phyloP scores from a whole-genome alignment of 352 stramenopile species.

The Phytophthora sojae region DNA sequence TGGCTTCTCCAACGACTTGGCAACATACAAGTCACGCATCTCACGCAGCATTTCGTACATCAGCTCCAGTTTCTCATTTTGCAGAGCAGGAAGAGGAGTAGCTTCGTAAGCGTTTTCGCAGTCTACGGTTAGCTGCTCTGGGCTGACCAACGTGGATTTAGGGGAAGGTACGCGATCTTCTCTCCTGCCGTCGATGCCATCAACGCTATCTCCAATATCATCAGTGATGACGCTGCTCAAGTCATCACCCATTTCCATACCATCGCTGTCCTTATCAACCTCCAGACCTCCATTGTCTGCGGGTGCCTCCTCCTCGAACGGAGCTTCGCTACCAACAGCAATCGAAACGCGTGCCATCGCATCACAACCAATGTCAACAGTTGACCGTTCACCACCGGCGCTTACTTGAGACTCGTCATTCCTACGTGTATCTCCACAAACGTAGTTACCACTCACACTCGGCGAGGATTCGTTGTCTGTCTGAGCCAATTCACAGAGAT shows the following conservation, averaged over 20 bases:
- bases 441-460: background rate
- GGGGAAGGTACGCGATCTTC: background rate
- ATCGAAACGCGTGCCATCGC: conserved; percentile 4
- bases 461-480: background rate
- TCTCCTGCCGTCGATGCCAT: background rate
- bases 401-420: background rate
- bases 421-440: background rate
- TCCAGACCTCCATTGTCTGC: background rate
- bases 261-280: background rate
- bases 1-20: background rate
- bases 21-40: conserved; percentile 13
- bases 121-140: background rate
- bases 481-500: conserved; percentile 7
- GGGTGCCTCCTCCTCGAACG: background rate
- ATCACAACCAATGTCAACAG: conserved; percentile 27
- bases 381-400: background rate
- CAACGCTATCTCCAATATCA: background rate
- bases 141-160: background rate
- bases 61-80: conserved; percentile 27
- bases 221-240: background rate
- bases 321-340: background rate
- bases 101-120: background rate
- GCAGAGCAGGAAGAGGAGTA: background rate
- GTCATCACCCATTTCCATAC: background rate
- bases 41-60: conserved; percentile 39